A percentile compares a stretch with the other conserved stretches of the same genome.
Conservation (phyloP, 2,329 filamentous ascomycete species). For the Colletotrichum sp. region DNA sequence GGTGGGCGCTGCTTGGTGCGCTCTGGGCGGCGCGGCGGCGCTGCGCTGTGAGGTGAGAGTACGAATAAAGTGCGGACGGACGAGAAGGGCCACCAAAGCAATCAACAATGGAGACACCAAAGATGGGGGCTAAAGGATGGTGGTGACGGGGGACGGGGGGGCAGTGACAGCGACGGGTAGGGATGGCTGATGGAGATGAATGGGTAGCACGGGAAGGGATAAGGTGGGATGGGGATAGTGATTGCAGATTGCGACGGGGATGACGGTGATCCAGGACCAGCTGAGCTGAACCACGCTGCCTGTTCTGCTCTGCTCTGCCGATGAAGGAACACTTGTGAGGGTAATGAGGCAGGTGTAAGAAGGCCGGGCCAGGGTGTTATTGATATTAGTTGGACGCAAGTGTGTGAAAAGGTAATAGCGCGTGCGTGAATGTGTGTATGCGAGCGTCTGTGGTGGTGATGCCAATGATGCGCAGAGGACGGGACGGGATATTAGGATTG, state of each 20-base stretch:
- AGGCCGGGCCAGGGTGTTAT: background rate
- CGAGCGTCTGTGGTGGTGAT: background rate
- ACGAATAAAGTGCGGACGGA: background rate
- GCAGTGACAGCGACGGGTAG: background rate
- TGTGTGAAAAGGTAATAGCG: background rate
- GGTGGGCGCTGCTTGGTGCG: background rate
- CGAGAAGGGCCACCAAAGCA: background rate
- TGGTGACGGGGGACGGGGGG: background rate
- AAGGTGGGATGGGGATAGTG: background rate
- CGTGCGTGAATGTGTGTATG: background rate
- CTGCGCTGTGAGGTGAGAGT: background rate
- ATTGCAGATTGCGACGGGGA: background rate
- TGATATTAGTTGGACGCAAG: background rate
- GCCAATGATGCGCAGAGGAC: background rate
- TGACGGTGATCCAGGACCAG: conserved; percentile 7
- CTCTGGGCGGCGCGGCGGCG: background rate
- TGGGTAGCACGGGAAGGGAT: background rate
- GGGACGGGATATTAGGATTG: background rate
- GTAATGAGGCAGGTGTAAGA: background rate
- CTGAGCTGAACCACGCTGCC: background rate
- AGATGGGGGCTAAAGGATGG: background rate
- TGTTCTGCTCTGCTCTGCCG: background rate
- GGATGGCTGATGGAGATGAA: background rate
- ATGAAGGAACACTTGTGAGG: background rate
- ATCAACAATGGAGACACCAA: background rate